Evolutionary conservation across 768 basidiomycete species (phyloP).

Genomic region (Strobilomyces echinocephalus): DNA sequence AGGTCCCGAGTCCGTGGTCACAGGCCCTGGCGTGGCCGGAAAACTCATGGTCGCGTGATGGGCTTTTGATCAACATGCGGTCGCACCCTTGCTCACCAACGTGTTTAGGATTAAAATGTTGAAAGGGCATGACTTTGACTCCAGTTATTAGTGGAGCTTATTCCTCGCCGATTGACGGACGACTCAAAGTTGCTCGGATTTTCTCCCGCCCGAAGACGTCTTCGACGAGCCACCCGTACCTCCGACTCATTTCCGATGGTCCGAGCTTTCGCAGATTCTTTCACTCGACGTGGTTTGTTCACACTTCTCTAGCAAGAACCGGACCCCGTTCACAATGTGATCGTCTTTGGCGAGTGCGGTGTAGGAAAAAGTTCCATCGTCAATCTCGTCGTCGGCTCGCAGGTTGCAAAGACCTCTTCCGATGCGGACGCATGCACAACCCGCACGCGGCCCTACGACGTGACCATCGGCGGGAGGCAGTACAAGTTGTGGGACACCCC

Average conservation of each 20-base stretch:
- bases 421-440: constrained; percentile 36
- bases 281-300: neutral
- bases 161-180: neutral
- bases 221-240: neutral
- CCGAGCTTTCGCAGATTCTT: neutral
- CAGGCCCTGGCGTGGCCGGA: neutral
- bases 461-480: constrained; percentile 14
- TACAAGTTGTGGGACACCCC: constrained; percentile 32
- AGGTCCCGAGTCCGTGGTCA: neutral
- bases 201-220: neutral
- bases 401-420: constrained; percentile 30
- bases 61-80: constrained; percentile 4
- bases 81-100: constrained; percentile 5
- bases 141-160: neutral
- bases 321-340: constrained; percentile 26
- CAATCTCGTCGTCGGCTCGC: constrained; percentile 34
- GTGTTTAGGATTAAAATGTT: constrained; percentile 5
- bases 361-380: constrained; percentile 41
- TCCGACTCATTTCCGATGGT: constrained; percentile 5
- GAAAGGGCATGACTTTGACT: neutral
- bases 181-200: neutral
- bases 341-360: constrained; percentile 45
- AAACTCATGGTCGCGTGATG: neutral
- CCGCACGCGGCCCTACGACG: constrained; percentile 22
- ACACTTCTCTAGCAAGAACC: constrained; percentile 3